These are phyloP conservation scores for Populus tremula DNA, from an alignment of 345 rosid genomes.

Conservation along the genomic window DNA sequence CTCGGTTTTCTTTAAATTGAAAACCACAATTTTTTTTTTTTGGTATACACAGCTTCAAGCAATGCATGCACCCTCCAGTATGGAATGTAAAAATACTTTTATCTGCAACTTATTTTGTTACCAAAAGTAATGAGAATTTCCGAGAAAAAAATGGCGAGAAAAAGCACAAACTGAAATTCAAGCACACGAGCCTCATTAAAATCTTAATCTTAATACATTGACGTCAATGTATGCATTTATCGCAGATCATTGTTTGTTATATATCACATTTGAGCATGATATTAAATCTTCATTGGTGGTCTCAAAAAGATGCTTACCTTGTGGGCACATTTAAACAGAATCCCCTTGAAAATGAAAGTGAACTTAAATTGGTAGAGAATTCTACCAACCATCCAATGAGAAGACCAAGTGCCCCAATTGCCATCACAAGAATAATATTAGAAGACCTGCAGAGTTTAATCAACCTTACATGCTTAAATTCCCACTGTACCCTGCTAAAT, in stretches of 20 bases:
- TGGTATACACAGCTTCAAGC: neutral
- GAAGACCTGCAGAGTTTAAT: constrained; percentile 53
- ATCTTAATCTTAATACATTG: neutral
- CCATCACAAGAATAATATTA: constrained; percentile 75
- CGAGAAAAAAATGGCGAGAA: no score
- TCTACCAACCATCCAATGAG: constrained; percentile 76
- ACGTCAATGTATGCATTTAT: neutral
- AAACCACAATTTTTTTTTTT: neutral
- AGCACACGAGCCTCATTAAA: neutral
- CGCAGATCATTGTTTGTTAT: neutral
- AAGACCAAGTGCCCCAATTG: constrained; percentile 75
- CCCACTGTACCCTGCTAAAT: neutral
- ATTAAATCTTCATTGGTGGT: neutral
- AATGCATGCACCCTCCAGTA: neutral
- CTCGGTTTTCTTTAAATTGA: constrained; percentile 3
- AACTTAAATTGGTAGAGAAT: constrained; percentile 53
- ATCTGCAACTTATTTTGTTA: no score
- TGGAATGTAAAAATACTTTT: neutral
- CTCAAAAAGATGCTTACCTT: constrained; percentile 40
- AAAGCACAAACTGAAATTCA: neutral
- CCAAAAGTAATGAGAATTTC: no score
- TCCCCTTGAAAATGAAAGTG: constrained; percentile 46
- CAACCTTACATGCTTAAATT: constrained; percentile 4
- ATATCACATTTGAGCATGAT: neutral
- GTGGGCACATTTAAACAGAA: constrained; percentile 42